These are phyloP conservation scores for Isabelozyma rhagii DNA, from an alignment of 805 yeast species.

Conservation along the genomic window DNA sequence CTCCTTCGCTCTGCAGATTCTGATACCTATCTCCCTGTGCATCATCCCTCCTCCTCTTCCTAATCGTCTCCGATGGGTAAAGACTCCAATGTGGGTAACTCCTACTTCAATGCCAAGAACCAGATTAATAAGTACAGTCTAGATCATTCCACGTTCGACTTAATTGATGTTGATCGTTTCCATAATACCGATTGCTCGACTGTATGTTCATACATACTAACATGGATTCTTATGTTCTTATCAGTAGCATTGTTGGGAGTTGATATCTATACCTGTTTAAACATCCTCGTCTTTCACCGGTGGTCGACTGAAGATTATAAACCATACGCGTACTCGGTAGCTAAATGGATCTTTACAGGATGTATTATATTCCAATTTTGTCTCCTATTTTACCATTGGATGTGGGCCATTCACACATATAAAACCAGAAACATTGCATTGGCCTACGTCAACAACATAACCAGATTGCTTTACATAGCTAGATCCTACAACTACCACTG, in stretches of 20 bases:
- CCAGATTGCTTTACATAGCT: constrained; percentile 56
- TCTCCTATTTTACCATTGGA: constrained; percentile 53
- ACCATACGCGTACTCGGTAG: constrained; percentile 48
- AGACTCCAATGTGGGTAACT: neutral
- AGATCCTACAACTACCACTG: constrained; percentile 64
- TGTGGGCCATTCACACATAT: constrained; percentile 56
- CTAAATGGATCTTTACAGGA: constrained; percentile 71
- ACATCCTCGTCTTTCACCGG: constrained; percentile 64
- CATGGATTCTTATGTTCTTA: constrained; percentile 49
- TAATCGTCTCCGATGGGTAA: neutral
- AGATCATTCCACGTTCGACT: constrained; percentile 46
- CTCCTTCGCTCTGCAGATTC: too few species aligned
- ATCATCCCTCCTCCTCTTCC: too few species aligned
- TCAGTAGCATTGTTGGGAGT: constrained; percentile 54
- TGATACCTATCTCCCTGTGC: too few species aligned
- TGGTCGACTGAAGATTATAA: constrained; percentile 56
- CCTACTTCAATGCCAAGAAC: constrained; percentile 17
- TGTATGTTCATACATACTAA: constrained; percentile 38
- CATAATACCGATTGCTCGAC: constrained; percentile 44
- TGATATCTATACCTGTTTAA: constrained; percentile 78
- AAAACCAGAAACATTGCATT: constrained; percentile 63
- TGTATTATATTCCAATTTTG: constrained; percentile 73
- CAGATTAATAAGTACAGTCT: constrained; percentile 27
- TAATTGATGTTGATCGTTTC: constrained; percentile 45
- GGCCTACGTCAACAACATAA: constrained; percentile 64